Evolutionary conservation across 257 asterid species (phyloP).

Genomic region (Solanum stenotomum): DNA sequence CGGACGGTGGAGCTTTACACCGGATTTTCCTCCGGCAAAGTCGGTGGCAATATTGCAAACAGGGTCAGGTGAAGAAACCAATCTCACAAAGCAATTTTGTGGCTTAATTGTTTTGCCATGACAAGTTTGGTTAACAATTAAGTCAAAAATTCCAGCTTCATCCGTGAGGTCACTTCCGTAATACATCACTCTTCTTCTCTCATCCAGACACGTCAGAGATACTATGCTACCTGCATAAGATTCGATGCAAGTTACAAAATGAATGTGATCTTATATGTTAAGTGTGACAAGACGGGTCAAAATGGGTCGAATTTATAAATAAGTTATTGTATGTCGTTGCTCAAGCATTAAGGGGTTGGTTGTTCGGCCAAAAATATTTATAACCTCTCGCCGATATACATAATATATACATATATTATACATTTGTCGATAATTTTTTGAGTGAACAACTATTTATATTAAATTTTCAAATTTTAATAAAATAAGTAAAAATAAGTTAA

Average conservation of each 20-base stretch:
- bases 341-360: neutral
- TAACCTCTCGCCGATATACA: too few species aligned
- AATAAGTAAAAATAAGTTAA: neutral
- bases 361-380: too few species aligned
- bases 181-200: slow-evolving; percentile 51
- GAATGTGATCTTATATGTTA: neutral
- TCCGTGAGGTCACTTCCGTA: slow-evolving; percentile 74
- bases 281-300: neutral
- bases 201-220: slow-evolving; percentile 65
- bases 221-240: slow-evolving; percentile 50
- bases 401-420: too few species aligned
- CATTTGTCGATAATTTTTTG: neutral
- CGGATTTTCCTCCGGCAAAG: slow-evolving; percentile 71
- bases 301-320: neutral
- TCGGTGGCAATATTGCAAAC: slow-evolving; percentile 74
- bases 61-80: slow-evolving; percentile 76
- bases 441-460: neutral
- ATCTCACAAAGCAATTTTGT: slow-evolving; percentile 54
- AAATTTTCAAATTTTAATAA: neutral
- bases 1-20: slow-evolving; percentile 61
- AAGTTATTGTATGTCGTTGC: neutral
- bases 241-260: neutral
- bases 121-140: slow-evolving; percentile 24
- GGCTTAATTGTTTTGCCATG: slow-evolving; percentile 46
- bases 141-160: slow-evolving; percentile 45